Evolutionary conservation across 2,329 filamentous ascomycete genomes (phyloP), one percentile per base, ranked within the genome.

Genomic region (Teratosphaeriaceae sp.): DNA sequence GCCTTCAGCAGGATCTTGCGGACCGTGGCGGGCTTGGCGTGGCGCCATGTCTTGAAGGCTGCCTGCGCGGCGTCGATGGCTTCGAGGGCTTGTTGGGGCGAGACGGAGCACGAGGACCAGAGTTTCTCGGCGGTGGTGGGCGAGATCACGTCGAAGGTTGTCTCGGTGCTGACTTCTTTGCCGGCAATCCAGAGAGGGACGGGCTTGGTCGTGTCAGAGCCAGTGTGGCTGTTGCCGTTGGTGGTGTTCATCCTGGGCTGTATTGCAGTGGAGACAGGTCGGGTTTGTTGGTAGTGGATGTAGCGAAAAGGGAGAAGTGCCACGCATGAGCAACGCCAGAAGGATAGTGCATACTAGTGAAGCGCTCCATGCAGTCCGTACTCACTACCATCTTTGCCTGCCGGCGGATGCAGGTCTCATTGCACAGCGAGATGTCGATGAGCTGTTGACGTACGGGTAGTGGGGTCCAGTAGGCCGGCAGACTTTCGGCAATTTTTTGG

Each of bases 1-100:
- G 84, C 81, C 59, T 78, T 80, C 45, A 84, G 67, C 45, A 94
- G 72, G 50, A 94, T 79, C 50, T 83, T 76, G 26, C 85, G 79
- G 29, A 84, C 82, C 19, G 72, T 59, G 19, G 68, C 58, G 1
- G 80, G 76, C 35, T 77, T 79, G 2, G 76, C 76, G 50, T 75
- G 76, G 33, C 75, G 72, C 87, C 87, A 94, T 45, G 73, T 65
- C 33, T 74, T 75, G 63, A 86, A 82, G 1, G 87, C 85, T 12
- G 71, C 69, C n/a, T 79, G 69, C 1, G 85, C 85, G 8, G 80
- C 75, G 8, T 68, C 64, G 15, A 75, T 64, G 21, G 81, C 81
- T 49, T 77, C 70, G 2, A 68, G 64, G 36, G 76, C 75, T 53
- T 80, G 71, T 7, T 69, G 62, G 27, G 74, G 66, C 2, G 79